Evolutionary conservation across 2,329 filamentous ascomycete species (phyloP).

Genomic region (Cladosporium cucumerinum): DNA sequence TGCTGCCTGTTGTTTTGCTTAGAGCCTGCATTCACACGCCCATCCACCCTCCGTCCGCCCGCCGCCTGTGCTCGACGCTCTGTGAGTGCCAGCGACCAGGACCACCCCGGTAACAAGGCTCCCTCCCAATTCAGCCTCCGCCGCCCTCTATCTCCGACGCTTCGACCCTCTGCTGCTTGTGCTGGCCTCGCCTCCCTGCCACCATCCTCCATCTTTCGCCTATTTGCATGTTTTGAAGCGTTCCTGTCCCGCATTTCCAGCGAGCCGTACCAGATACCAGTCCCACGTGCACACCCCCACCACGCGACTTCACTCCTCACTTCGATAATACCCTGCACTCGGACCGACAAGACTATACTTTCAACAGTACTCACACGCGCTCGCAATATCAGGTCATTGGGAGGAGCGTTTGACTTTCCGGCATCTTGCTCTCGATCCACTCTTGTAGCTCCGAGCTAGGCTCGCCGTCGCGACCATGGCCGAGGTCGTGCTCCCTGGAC

Average conservation of each 20-base stretch:
- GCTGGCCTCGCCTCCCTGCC: background rate
- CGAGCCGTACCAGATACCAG: background rate
- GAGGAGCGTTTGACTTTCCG: slow-evolving; percentile 1
- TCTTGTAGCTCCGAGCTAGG: background rate
- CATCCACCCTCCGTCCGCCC: background rate
- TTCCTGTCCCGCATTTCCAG: slow-evolving; percentile 17
- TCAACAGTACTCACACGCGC: background rate
- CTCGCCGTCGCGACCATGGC: slow-evolving; percentile 25
- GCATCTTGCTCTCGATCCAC: background rate
- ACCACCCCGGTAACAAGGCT: slow-evolving; percentile 21
- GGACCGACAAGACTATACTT: background rate
- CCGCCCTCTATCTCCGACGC: slow-evolving; percentile 1
- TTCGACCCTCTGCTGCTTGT: background rate
- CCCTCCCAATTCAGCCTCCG: background rate
- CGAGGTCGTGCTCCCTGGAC: slow-evolving; percentile 24
- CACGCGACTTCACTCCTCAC: background rate
- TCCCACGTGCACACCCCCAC: background rate
- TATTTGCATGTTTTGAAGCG: slow-evolving; percentile 11
- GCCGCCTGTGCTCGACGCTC: slow-evolving; percentile 23
- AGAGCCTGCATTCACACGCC: slow-evolving; percentile 17
- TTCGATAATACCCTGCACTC: background rate
- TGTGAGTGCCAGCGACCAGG: slow-evolving; percentile 20
- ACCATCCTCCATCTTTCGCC: background rate
- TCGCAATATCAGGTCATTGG: background rate
- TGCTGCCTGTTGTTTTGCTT: slow-evolving; percentile 13